Base-by-base conservation (phyloP, 805 yeast genomes). In the Brettanomyces sp. region DNA sequence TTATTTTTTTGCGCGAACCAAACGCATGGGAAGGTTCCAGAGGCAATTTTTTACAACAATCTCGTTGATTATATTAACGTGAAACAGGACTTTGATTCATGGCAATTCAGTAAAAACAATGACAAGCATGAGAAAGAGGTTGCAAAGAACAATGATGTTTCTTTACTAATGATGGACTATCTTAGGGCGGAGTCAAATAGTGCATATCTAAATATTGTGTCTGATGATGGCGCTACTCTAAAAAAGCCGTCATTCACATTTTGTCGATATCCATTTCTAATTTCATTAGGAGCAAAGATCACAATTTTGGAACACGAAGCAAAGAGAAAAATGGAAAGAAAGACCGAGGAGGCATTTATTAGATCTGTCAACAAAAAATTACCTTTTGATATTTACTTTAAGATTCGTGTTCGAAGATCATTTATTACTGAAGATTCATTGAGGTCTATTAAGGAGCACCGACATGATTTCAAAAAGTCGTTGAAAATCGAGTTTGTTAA, bases 271-370 rank as follows among this genome's bases (percentile, higher is more conserved):
- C 96, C 97, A 1, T 89, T 85, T 58, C 65, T 88, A 44, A 65
- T 91, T 23, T 80, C 95, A 0, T 63, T 91, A 48, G 96, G 95
- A 0, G 75, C 88, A 1, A 91, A 91, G 60, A 83, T 89, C 2
- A 71, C 82, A 0, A 79, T 91, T 2, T 64, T 91, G 51, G 95
- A 86, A 53, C 80, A 85, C 59, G 96, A 88, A 57, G 88, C 91
- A 0, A 74, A 79, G 50, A 64, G 82, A 41, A 82, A 77, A 45
- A 89, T 89, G 96, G 93, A 85, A 55, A 67, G 83, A 45, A 81
- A 83, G 55, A 95, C 95, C 0, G 95, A 88, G 55, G 91, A 86
- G 59, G 95, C 96, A 0, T 89, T 89, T 55, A 74, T 89, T 37
- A 77, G 75, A 44, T 82, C 95, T 0, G 35, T 45, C 39, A 85